phyloP scores from a whole-genome alignment of 306 rosid genomes.

The Alnus rubra region DNA sequence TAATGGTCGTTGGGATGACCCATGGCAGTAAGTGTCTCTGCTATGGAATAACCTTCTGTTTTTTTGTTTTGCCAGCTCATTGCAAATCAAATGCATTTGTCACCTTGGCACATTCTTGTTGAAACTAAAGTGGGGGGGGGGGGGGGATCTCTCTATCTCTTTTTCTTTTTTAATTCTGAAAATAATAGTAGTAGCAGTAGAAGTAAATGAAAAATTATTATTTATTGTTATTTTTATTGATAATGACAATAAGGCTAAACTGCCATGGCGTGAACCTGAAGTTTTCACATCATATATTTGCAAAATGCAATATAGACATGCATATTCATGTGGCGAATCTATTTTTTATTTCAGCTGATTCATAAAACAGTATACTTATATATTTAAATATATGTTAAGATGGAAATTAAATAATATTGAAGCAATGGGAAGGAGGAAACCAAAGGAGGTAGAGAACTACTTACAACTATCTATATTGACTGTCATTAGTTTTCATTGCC shows the following conservation, averaged over 20 bases:
- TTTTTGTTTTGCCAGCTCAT: neutral
- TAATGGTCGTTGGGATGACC: conserved; percentile 97
- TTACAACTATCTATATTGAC: neutral
- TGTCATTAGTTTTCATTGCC: neutral
- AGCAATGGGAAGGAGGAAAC: neutral
- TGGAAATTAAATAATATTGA: neutral
- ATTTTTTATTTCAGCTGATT: neutral
- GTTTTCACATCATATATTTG: neutral
- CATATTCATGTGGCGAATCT: neutral
- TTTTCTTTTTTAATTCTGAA: neutral
- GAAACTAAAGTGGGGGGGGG: no score
- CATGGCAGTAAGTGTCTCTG: conserved; percentile 77
- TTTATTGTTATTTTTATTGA: neutral
- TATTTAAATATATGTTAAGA: neutral
- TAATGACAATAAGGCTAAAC: neutral
- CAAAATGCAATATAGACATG: neutral
- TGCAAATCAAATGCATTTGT: neutral
- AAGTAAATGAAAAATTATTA: neutral
- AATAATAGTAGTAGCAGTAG: neutral
- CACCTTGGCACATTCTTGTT: neutral
- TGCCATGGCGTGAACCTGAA: neutral
- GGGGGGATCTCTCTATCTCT: neutral
- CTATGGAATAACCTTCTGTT: conserved; percentile 22
- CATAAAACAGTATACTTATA: neutral
- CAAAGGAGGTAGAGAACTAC: neutral